Evolutionary conservation across 1,284 basidiomycete genomes (phyloP).

Genomic region (Pascua sp.): DNA sequence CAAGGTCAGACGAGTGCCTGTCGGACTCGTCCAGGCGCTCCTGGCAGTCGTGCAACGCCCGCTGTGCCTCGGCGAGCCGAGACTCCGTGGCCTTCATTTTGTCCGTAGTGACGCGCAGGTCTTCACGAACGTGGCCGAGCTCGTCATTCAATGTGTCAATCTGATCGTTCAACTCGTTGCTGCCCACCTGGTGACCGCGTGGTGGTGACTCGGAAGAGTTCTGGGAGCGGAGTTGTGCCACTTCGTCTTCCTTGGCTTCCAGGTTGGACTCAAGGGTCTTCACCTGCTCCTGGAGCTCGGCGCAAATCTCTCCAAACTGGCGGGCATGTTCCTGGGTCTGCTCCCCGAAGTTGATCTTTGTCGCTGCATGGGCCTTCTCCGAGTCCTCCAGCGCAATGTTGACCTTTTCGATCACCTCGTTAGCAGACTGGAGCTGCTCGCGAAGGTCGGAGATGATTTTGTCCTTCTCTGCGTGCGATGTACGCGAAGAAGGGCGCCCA

Average conservation of each 20-base stretch:
- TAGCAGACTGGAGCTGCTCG: conserved; percentile 6
- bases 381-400: conserved; percentile 24
- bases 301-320: conserved; percentile 40
- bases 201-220: not conserved
- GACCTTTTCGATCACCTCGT: not conserved
- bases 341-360: conserved; percentile 32
- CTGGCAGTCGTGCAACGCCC: too few species aligned
- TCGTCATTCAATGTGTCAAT: conserved; percentile 11
- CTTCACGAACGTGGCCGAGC: conserved; percentile 12
- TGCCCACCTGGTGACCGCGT: not conserved
- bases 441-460: conserved; percentile 11
- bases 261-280: conserved; percentile 25
- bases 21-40: too few species aligned
- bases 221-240: not conserved
- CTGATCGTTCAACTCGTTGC: not conserved
- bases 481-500: too few species aligned
- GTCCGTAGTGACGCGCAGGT: conserved; percentile 4
- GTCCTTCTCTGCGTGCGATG: conserved; percentile 23
- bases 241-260: not conserved
- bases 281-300: conserved; percentile 35
- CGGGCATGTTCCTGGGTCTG: conserved; percentile 40
- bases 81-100: not conserved
- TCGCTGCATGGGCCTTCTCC: conserved; percentile 15
- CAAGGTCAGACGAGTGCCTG: not conserved
- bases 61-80: not conserved